Evolutionary conservation across 2,329 filamentous ascomycete species (phyloP), one percentile per base, ranked within the genome.

Genomic region (Botrytis porri): DNA sequence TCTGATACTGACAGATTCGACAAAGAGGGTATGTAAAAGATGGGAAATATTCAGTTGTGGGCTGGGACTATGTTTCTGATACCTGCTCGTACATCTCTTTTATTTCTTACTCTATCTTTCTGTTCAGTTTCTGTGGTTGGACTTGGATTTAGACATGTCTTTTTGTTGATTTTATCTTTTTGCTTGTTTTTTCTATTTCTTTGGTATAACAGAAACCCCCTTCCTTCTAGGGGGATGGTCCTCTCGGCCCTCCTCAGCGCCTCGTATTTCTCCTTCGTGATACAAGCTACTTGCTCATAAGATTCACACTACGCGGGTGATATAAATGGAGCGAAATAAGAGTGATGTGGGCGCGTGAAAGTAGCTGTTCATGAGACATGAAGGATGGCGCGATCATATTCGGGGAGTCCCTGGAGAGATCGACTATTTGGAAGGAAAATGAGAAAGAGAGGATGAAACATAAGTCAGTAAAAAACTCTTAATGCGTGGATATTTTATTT

Each of bases 41-140:
- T 45, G 7, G 3, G 22, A 37, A 25, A 41, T 20, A 61, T 14
- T 70, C 22, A 61, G 1, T 2, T 45, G 4, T 70, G 32, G 32
- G 54, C 25, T 32, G 66, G 45, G 29, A n/a, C 35, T 8, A 16
- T 59, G 3, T 8, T 61, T 35, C 60, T 69, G 14, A 16, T 70
- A 20, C 37, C 37, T 18, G 25, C 51, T 22, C 25, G 16, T 61
- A 18, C 4, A 9, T 29, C 4, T 29, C 14, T 16, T 9, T 18
- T 14, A 3, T n/a, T 29, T 1, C n/a, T 4, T 18, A 8, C 29
- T 29, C 14, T 16, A 8, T 29, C 8, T 4, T 29, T 16, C 14
- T 18, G 7, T 0, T 29, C 18, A 0, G 16, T 18, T 8, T 29
- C n/a, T 16, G 3, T n/a, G 14, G n/a, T 0, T 54, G 7, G 14